Base-by-base conservation (phyloP, 148 eudicot species). In the Amaranthus palmeri region DNA sequence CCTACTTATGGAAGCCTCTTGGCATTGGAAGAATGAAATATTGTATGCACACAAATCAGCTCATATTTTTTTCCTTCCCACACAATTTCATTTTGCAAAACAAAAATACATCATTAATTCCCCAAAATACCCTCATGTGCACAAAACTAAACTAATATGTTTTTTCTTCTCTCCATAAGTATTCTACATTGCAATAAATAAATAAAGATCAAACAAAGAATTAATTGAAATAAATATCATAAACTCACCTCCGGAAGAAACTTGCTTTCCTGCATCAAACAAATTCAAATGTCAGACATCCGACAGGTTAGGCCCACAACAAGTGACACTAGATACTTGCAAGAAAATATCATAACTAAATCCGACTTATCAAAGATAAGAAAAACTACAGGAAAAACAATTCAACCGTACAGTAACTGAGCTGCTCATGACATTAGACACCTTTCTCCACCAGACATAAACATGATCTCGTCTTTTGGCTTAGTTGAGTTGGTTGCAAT, bases 191-290 rank as follows among this genome's bases (percentile, higher is more conserved):
- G 47, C 67, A 64, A 57, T 8, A 65, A 44, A 53, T 7, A 8
- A 36, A 51, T 63, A 58, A 52, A 48, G 67, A 44, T 61, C 50
- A 36, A 56, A 18, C 36, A 55, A 17, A 56, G 18, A 58, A 41
- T 9, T 61, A 74, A 64, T 65, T 41, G 44, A 59, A 12, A 25
- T 49, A 65, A 54, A 80, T 58, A 66, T 68, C 51, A 81, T 44
- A 72, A 72, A 68, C 77, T 74, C 81, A 95, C 98, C 98, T 77
- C 93, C 97, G 72, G 96, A 81, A 43, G 86, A 84, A 50, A 84
- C 92, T 79, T 83, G 88, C 77, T 86, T 95, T 80, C 97, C 98
- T 95, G 90, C 82, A 83, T 72, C 72, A 69, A 36, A 52, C 78
- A 68, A 51, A 17, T 60, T 4, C 4, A 44, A 44, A 61, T n/a